Conservation (phyloP, 2,329 filamentous ascomycete genomes). For the Camillea tinctor region DNA sequence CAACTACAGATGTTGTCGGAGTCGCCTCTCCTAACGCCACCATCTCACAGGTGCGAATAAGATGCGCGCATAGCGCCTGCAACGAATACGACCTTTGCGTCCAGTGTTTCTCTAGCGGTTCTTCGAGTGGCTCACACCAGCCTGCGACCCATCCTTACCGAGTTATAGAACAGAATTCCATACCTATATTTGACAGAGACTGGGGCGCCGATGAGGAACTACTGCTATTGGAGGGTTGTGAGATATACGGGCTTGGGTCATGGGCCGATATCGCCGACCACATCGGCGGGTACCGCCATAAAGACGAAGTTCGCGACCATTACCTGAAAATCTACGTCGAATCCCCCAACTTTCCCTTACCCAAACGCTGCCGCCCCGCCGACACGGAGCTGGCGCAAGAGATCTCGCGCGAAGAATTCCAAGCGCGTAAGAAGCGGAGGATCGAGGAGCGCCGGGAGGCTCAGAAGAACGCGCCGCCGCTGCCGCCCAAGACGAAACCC, state of each 20-base stretch:
- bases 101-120: conserved; percentile 84
- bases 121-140: conserved; percentile 78
- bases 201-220: conserved; percentile 98
- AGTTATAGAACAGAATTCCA: conserved; percentile 97
- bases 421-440: conserved; percentile 84
- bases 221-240: conserved; percentile 87
- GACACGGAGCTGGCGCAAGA: conserved; percentile 76
- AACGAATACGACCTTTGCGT: conserved; percentile 97
- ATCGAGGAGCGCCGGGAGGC: conserved; percentile 91
- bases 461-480: conserved; percentile 77
- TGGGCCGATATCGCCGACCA: conserved; percentile 99
- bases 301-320: conserved; percentile 94
- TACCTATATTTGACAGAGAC: conserved; percentile 90
- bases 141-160: conserved; percentile 83
- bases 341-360: conserved; percentile 80
- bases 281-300: conserved; percentile 90
- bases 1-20: neutral
- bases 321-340: conserved; percentile 87
- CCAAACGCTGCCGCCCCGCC: conserved; percentile 78
- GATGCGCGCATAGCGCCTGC: conserved; percentile 80
- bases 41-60: conserved; percentile 75
- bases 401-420: conserved; percentile 88
- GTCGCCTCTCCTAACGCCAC: conserved; percentile 4
- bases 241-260: conserved; percentile 93
- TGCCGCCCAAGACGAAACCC: conserved; percentile 91